phyloP scores from a whole-genome alignment of 2,329 filamentous ascomycete species.

The Fusarium secorum region DNA sequence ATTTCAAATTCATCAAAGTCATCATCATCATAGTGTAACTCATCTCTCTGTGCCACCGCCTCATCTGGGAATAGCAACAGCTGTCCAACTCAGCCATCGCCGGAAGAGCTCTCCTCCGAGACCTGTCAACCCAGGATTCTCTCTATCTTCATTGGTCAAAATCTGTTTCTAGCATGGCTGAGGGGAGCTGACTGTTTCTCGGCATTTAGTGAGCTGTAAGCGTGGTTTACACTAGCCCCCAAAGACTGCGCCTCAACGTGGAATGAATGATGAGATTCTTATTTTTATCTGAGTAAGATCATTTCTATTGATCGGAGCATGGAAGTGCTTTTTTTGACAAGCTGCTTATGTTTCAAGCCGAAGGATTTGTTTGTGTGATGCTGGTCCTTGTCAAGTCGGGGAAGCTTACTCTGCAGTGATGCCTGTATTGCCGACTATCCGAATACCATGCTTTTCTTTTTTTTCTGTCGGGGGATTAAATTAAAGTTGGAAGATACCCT shows the following conservation, averaged over 20 bases:
- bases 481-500: not conserved
- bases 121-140: not conserved
- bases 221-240: constrained; percentile 25
- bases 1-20: not conserved
- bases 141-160: not conserved
- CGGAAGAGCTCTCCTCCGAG: constrained; percentile 21
- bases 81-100: constrained; percentile 16
- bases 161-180: not conserved
- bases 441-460: not conserved
- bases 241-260: constrained; percentile 24
- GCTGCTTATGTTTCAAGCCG: not conserved
- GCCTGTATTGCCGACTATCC: not conserved
- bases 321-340: not conserved
- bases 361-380: not conserved
- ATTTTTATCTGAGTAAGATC: not conserved
- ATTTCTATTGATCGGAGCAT: not conserved
- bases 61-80: constrained; percentile 29
- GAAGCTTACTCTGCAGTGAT: not conserved
- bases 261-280: not conserved
- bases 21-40: not conserved
- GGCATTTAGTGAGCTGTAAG: constrained; percentile 16
- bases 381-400: not conserved
- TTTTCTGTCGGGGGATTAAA: not conserved
- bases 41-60: constrained; percentile 5
- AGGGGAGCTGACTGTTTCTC: constrained; percentile 25